phyloP scores from a whole-genome alignment of 805 yeast species.

The Ogataea pilisensis region DNA sequence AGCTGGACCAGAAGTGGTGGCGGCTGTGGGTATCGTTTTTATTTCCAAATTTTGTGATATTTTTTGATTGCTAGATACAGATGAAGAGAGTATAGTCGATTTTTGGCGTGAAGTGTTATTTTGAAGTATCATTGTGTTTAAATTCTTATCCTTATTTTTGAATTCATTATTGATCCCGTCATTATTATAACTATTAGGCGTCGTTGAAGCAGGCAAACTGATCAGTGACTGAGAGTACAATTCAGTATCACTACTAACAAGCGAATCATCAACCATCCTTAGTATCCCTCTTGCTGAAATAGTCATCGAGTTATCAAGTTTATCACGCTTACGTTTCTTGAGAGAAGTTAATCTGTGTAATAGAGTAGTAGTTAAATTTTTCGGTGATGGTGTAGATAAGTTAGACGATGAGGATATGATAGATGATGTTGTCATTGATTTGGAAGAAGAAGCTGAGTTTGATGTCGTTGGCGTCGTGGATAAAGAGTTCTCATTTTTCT shows the following conservation, averaged over 20 bases:
- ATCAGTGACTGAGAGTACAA: constrained; percentile 8
- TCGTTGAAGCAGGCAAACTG: background rate
- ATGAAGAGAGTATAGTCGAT: no score
- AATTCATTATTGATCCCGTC: constrained; percentile 1
- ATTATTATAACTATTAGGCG: constrained; percentile 4
- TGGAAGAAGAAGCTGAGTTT: constrained; percentile 1
- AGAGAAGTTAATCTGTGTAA: constrained; percentile 11
- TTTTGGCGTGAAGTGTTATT: no score
- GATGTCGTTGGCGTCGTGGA: constrained; percentile 2
- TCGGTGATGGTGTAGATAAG: constrained; percentile 14
- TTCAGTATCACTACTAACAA: constrained; percentile 35
- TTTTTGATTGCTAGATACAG: background rate
- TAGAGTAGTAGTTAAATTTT: background rate
- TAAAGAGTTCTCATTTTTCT: background rate
- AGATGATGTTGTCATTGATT: constrained; percentile 5
- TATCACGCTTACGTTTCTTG: constrained; percentile 25
- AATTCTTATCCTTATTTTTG: constrained; percentile 4
- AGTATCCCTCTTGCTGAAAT: constrained; percentile 34
- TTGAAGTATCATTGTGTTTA: no score
- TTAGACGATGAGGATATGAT: background rate
- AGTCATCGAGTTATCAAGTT: constrained; percentile 33
- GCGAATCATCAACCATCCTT: constrained; percentile 36
- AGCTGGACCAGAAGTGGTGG: no score
- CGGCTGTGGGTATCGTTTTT: no score
- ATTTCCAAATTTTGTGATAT: no score